These are phyloP conservation scores for Aegilops umbellulata DNA, from an alignment of 176 grass and related monocot genomes.

Conservation along the genomic window DNA sequence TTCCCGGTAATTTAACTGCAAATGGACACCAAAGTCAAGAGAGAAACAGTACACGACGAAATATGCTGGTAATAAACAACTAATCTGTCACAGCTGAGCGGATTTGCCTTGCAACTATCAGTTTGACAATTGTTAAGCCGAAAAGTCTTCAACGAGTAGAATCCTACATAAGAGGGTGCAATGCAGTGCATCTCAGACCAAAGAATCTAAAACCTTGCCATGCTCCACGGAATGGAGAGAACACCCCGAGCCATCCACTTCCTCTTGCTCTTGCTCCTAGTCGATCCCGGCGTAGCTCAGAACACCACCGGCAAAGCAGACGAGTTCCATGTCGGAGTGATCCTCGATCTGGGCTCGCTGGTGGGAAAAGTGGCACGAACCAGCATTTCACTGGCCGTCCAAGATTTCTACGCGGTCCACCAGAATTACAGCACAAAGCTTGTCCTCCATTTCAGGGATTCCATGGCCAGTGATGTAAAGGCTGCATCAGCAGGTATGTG, in stretches of 20 bases:
- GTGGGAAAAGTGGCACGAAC: slow-evolving; percentile 41
- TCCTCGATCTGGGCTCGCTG: slow-evolving; percentile 40
- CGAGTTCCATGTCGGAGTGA: slow-evolving; percentile 53
- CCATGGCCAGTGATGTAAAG: slow-evolving; percentile 19
- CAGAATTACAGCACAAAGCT: slow-evolving; percentile 42
- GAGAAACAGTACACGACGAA: not conserved
- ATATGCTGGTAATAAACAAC: not conserved
- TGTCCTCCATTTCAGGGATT: slow-evolving; percentile 37
- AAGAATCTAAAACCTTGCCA: not conserved
- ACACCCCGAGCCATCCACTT: not conserved
- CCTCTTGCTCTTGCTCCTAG: not conserved
- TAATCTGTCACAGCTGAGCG: not conserved
- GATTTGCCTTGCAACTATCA: slow-evolving; percentile 25
- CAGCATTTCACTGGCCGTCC: slow-evolving; percentile 48
- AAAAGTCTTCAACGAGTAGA: not conserved
- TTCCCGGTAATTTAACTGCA: not conserved
- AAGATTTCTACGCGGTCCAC: slow-evolving; percentile 54
- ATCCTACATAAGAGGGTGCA: not conserved
- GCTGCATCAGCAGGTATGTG: slow-evolving; percentile 50
- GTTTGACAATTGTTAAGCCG: not conserved
- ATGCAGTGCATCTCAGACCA: not conserved
- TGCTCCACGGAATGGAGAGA: slow-evolving; percentile 8
- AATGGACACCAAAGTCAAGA: not conserved
- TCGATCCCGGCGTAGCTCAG: not conserved
- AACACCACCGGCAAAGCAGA: slow-evolving; percentile 1